Evolutionary conservation across 139 green algal species (phyloP), one percentile per base, ranked within the genome.

Genomic region (Pseudopediastrum boryanum): DNA sequence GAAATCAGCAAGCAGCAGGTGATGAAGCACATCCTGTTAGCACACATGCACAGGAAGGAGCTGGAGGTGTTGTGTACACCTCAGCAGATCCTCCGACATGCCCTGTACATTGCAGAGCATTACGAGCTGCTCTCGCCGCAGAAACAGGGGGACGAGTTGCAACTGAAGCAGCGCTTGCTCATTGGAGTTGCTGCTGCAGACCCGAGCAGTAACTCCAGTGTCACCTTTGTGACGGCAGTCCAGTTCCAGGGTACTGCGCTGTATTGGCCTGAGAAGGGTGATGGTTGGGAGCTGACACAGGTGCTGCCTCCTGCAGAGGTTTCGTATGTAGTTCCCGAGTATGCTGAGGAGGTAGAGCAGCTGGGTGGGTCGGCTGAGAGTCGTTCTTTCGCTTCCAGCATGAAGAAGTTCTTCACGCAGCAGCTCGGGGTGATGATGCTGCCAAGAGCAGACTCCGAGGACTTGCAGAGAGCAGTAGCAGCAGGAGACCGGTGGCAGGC

Each of bases 401-500:
- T 74, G 9, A 38, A 74, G 4, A 9, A 12, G 10, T 74, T 74
- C 23, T 10, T 74, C 25, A 52, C 44, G 4, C 39, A 52, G n/a
- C 39, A 52, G 36, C 21, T 74, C 9, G 42, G 66, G 27, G 42
- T 74, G 39, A 43, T 59, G 2, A 19, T 23, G 4, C 31, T 41
- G 41, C 66, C 66, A 21, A 25, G 29, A 19, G 12, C 66, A 7
- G 66, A 44, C 42, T 74, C 66, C 42, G 0, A 10, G 4, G 66
- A 38, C 16, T 29, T 74, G 42, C 42, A 23, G 25, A 3, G 4
- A 33, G 66, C 66, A 35, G n/a, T 33, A n/a, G 66, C 25, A 62
- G 66, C 66, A 9, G 27, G 27, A 48, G 66, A 58, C 23, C 66
- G 66, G 27, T 74, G 66, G 66, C 39, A 44, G 66, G 43, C 66